Evolutionary conservation across 1,139 yeast genomes (phyloP), one percentile per base, ranked within the genome.

Genomic region (Lodderomyces theae): DNA sequence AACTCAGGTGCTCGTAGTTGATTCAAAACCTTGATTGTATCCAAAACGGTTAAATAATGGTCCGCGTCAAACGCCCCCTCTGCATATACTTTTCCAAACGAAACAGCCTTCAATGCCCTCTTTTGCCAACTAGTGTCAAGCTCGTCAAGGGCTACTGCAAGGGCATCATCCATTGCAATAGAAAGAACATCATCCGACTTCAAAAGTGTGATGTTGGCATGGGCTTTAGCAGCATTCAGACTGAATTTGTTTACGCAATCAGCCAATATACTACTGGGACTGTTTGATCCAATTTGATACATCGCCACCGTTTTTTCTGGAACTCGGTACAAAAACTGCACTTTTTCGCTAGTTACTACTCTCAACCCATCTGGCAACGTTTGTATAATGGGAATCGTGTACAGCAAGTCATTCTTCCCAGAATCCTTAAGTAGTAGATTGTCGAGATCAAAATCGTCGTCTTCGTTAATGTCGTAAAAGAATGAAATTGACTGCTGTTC

Each of bases 101-200:
- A 72, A 0, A 92, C 96, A 0, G 96, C 95, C 45, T 79, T 74
- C 25, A 92, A 63, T 4, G 92, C 66, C 42, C 77, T 78, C 56
- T 89, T 89, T 53, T 92, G 98, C 84, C 92, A 78, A 39, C 70
- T 66, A 0, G 85, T 75, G 45, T 82, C 86, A 52, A 86, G 80
- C 52, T 90, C 97, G 40, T 82, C 82, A 6, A 81, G 63, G 1
- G 96, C 86, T 0, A 94, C 95, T 3, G 74, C 66, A 9, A 90
- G 72, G 56, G 96, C 87, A 19, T 76, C 77, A 28, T 74, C 72
- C 2, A 90, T 82, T 0, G 97, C 96, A 8, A 63, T 64, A 0
- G 66, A 62, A 18, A 92, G 63, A 17, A 74, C 63, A 16, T 66
- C 60, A 32, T 77, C 78, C 6, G 85, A 70, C 30, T 83, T 77